These are phyloP conservation scores for Candida adriatica DNA, from an alignment of 805 yeast species.

Conservation along the genomic window DNA sequence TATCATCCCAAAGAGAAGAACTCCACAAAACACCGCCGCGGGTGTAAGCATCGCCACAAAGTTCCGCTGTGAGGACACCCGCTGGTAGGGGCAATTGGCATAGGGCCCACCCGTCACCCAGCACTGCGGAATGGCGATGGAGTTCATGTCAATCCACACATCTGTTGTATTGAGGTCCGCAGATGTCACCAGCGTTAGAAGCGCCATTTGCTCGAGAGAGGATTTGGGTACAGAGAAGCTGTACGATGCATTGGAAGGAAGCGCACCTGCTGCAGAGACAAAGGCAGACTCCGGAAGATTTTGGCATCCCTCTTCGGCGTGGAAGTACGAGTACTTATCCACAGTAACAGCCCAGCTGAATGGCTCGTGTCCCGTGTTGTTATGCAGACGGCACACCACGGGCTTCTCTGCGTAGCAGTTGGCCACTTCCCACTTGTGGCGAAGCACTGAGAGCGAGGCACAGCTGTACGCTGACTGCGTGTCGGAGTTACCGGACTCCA, in stretches of 20 bases:
- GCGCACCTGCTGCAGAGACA: constrained; percentile 2
- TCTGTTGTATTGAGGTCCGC: constrained; percentile 26
- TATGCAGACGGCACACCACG: constrained; percentile 48
- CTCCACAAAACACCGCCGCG: constrained; percentile 49
- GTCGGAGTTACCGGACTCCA: constrained; percentile 10
- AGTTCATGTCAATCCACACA: constrained; percentile 79
- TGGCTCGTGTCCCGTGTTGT: constrained; percentile 26
- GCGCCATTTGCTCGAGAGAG: constrained; percentile 37
- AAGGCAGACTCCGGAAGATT: constrained; percentile 3
- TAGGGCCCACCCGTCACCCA: constrained; percentile 83
- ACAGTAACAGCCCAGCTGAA: constrained; percentile 38
- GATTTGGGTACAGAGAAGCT: constrained; percentile 42
- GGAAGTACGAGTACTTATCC: constrained; percentile 36
- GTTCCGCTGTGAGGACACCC: constrained; percentile 43
- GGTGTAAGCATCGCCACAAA: constrained; percentile 64
- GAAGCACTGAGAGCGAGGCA: constrained; percentile 28
- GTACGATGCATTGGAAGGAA: constrained; percentile 8
- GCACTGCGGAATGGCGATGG: constrained; percentile 64
- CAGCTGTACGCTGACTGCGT: constrained; percentile 36
- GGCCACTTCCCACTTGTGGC: constrained; percentile 53
- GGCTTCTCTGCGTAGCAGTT: constrained; percentile 53
- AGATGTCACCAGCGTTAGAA: constrained; percentile 16
- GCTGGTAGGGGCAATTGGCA: constrained; percentile 72
- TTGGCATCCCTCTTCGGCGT: constrained; percentile 26
- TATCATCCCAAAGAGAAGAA: constrained; percentile 41